Evolutionary conservation across 805 yeast species (phyloP).

Genomic region (Candida railenensis): DNA sequence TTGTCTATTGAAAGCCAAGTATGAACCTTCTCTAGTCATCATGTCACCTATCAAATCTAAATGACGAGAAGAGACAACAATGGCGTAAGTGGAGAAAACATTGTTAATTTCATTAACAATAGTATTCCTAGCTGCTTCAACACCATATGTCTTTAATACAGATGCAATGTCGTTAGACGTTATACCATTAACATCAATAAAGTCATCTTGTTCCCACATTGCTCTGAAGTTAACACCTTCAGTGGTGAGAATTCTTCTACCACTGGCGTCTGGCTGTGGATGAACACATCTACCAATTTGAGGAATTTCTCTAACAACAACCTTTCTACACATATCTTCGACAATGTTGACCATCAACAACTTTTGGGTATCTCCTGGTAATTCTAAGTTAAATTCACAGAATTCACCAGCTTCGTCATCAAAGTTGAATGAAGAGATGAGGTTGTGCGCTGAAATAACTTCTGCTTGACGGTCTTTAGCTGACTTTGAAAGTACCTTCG

Average conservation of each 20-base stretch:
- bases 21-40: constrained; percentile 99
- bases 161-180: constrained; percentile 91
- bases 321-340: constrained; percentile 85
- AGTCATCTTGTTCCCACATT: constrained; percentile 97
- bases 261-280: constrained; percentile 58
- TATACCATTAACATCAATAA: constrained; percentile 85
- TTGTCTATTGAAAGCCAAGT: constrained; percentile 95
- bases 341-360: constrained; percentile 95
- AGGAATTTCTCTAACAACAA: constrained; percentile 91
- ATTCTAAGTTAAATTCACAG: constrained; percentile 87
- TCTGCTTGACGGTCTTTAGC: constrained; percentile 87
- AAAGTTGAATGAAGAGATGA: constrained; percentile 78
- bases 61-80: constrained; percentile 88
- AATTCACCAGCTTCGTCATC: constrained; percentile 87
- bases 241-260: constrained; percentile 78
- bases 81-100: constrained; percentile 95
- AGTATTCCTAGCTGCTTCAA: constrained; percentile 98
- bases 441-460: constrained; percentile 68
- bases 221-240: constrained; percentile 98
- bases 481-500: constrained; percentile 43
- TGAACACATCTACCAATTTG: constrained; percentile 90
- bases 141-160: constrained; percentile 90
- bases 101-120: constrained; percentile 93
- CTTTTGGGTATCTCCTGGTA: constrained; percentile 85
- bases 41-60: constrained; percentile 95